Conservation (phyloP, 106 monocot genomes). For the Platanthera guangdongensis region DNA sequence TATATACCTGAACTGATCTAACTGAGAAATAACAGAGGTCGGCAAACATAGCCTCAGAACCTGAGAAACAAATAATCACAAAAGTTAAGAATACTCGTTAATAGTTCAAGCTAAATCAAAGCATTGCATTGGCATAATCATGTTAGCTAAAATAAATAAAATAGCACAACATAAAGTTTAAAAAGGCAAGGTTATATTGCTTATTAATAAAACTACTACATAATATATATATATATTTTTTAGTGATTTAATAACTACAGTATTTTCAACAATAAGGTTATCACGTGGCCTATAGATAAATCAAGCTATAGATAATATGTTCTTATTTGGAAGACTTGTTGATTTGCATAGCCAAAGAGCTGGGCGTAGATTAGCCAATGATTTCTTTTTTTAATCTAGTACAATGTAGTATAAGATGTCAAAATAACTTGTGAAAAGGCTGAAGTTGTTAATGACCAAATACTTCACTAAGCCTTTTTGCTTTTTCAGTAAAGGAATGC, state of each 20-base stretch:
- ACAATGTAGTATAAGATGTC: neutral
- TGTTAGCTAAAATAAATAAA: neutral
- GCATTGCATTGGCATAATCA: neutral
- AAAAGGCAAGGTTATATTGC: neutral
- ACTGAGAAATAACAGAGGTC: slow-evolving; percentile 98
- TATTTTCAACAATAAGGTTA: neutral
- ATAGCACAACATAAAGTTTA: neutral
- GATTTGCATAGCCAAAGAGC: neutral
- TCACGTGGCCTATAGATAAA: neutral
- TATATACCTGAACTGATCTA: slow-evolving; percentile 78
- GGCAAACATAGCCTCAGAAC: slow-evolving; percentile 99
- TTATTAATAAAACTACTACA: neutral
- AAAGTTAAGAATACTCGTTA: neutral
- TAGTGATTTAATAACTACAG: neutral
- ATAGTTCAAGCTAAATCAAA: neutral
- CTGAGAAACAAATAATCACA: slow-evolving; percentile 23
- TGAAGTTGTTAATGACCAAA: too few relatives aligned
- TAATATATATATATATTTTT: neutral
- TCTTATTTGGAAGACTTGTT: neutral
- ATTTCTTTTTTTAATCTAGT: neutral
- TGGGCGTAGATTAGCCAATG: neutral
- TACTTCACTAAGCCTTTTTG: neutral
- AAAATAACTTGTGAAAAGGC: neutral
- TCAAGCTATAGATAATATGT: neutral
- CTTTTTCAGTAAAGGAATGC: neutral